Evolutionary conservation across 352 stramenopile species (phyloP), one percentile per base, ranked within the genome.

Genomic region (Phytophthora chlamydospora): DNA sequence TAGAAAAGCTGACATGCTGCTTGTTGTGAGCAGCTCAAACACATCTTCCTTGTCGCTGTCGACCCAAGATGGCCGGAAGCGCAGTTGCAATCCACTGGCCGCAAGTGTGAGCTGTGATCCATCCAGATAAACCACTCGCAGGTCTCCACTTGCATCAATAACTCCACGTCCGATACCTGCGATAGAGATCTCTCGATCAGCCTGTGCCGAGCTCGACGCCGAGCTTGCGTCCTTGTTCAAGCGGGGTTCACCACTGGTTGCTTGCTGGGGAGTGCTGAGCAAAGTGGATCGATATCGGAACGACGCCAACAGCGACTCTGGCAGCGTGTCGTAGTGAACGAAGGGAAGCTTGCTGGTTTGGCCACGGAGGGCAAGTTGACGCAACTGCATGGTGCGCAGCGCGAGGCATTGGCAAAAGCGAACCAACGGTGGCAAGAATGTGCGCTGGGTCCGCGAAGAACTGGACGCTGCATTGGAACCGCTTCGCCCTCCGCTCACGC

Each of bases 331-430:
- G 42, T 74, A 89, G 49, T 91, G 82, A 3, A 84, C 52, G 21
- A 85, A 66, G 11, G 79, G 79, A 3, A 81, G 63, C 16, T 77
- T 80, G 17, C 40, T 69, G 0, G 59, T 42, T n/a, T 77, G 62
- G 21, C 68, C 44, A 21, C 54, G 54, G 16, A 87, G 66, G n/a
- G 75, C 76, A 6, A 73, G 70, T 42, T 58, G 61, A 6, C 82
- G 79, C 29, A 91, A 29, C 29, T 89, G 77, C 47, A 88, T 71
- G 6, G 58, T 60, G 1, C 82, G 82, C 45, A 85, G 39, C 2
- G 71, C 67, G 16, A 91, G 62, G 34, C 75, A 84, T 29, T 89
- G 77, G 39, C 79, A 87, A 31, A 90, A 63, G 2, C 70, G 70
- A 51, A 82, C 58, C 17, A 86, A 42, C 14, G 64, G 39, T 17